Evolutionary conservation across 345 rosid genomes (phyloP), one percentile per base, ranked within the genome.

Genomic region (Atalantia buxifolia): DNA sequence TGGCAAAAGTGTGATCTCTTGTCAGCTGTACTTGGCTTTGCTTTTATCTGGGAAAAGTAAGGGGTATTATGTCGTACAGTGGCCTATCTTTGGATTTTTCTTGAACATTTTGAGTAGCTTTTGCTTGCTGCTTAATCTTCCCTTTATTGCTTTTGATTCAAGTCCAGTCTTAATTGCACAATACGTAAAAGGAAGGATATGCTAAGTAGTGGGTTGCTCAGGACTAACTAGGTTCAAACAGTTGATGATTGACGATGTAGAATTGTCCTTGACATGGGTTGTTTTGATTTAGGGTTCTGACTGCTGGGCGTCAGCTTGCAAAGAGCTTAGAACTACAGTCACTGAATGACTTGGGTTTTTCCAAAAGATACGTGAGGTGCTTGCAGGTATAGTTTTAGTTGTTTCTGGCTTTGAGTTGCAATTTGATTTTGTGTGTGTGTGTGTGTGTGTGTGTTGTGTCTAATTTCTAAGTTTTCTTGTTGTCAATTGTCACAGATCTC

Each of bases 281-380:
- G 42, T 56, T 79, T 78, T 53, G 66, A 31, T 70, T n/a, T 61
- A 96, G 99, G 99, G 98, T 96, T 78, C 76, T 92, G 83, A 87
- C 91, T 9, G 98, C 97, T 78, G 93, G 95, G 73, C 93, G 93
- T 71, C 99, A 96, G 85, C 92, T 96, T 68, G 92, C 91, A 14
- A 96, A 92, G 83, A 89, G 93, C 85, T 84, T 94, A 89, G 99
- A 96, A 86, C 83, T 90, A 77, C 97, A 91, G 78, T 92, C 99
- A 1, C 81, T 96, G 64, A 94, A 96, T 59, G 98, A 96, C 83
- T 87, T 96, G 48, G 98, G 99, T 66, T 96, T 94, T 83, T 93
- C 99, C 77, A 96, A 96, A 86, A 84, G 98, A 89, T 96, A 94
- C 78, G 97, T 96, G 74, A 86, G 99, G 81, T 92, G 97, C 83